Percentiles rank a stretch among this genome's conserved stretches.
phyloP scores from a whole-genome alignment of 345 rosid genomes.

The Microcos paniculata region DNA sequence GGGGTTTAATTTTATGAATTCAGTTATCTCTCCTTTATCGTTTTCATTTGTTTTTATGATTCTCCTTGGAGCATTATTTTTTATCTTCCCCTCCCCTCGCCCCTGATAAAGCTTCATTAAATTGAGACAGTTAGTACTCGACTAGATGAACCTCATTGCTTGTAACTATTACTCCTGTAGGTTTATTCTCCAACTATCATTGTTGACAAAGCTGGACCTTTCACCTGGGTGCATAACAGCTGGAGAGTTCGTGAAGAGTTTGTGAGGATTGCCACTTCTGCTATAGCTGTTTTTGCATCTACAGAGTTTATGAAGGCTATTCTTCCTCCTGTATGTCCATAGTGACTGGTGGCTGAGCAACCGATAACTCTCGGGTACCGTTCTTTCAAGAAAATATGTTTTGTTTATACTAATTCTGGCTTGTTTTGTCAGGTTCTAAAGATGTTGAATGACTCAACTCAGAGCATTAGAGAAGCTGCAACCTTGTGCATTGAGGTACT shows the following conservation, averaged over 20 bases:
- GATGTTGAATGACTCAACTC: conserved; percentile 89
- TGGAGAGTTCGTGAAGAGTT: conserved; percentile 96
- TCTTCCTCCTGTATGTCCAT: conserved; percentile 72
- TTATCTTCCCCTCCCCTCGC: not conserved
- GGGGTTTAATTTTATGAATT: not conserved
- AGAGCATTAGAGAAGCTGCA: conserved; percentile 85
- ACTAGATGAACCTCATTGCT: not conserved
- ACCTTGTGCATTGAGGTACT: conserved; percentile 79
- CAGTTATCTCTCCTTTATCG: not conserved
- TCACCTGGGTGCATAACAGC: conserved; percentile 83
- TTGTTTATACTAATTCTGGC: conserved; percentile 9
- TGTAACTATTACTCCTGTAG: conserved; percentile 31
- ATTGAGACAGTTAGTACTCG: not conserved
- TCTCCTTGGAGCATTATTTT: not conserved
- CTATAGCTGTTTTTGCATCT: conserved; percentile 82
- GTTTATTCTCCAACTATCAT: conserved; percentile 93
- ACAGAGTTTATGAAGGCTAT: conserved; percentile 88
- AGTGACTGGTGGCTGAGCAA: not conserved
- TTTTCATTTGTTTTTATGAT: not conserved
- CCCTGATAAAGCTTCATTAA: not conserved
- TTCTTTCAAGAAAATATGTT: not conserved
- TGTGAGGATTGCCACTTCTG: conserved; percentile 81
- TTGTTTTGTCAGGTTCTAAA: conserved; percentile 63
- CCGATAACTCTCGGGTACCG: not conserved
- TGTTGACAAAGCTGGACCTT: conserved; percentile 93